Base-by-base conservation (phyloP, 2,329 filamentous ascomycete genomes). In the Tothia fuscella region DNA sequence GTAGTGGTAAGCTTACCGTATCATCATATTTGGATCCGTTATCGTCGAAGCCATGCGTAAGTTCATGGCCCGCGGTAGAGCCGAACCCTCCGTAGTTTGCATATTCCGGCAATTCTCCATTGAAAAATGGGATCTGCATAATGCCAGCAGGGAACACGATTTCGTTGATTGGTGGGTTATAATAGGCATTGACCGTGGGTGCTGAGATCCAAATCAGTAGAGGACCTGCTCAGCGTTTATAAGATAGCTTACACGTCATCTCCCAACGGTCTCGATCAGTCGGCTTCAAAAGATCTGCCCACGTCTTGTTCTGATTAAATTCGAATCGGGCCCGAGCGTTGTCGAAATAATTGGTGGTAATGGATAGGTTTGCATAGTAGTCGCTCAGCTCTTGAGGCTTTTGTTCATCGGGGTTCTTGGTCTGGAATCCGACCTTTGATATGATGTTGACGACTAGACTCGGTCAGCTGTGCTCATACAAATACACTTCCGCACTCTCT, bases 121-220 rank as follows among this genome's bases (percentile, higher is more conserved):
- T 72, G 51, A 82, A 83, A 2, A 78, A 63, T 0, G 80, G 78
- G 3, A 73, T 71, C 53, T 83, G 79, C 70, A 81, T 76, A 43
- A 82, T 80, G 0, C 76, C 80, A 0, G 78, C 77, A 1, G 76
- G 76, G 53, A 83, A 80, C 3, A 77, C 72, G 36, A 83, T 82
- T 50, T 78, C 72, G 50, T 83, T 82, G 14, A 70, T 68, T 0
- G 68, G 65, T 20, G 70, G 71, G 47, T 75, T 72, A 56, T 82
- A 80, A 49, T 78, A 79, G 1, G 78, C 78, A 49, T 82, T 40
- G 24, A 40, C 44, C 2, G 70, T 76, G 2, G 72, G 65, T 0
- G 73, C 70, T 5, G n/a, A 66, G 71, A 69, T n/a, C n/a, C n/a
- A n/a, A n/a, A n/a, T n/a, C n/a, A n/a, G n/a, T n/a, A n/a, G n/a